These are phyloP conservation scores for Vitis hybrid DNA, from an alignment of 177 flowering plant genomes.

Conservation along the genomic window DNA sequence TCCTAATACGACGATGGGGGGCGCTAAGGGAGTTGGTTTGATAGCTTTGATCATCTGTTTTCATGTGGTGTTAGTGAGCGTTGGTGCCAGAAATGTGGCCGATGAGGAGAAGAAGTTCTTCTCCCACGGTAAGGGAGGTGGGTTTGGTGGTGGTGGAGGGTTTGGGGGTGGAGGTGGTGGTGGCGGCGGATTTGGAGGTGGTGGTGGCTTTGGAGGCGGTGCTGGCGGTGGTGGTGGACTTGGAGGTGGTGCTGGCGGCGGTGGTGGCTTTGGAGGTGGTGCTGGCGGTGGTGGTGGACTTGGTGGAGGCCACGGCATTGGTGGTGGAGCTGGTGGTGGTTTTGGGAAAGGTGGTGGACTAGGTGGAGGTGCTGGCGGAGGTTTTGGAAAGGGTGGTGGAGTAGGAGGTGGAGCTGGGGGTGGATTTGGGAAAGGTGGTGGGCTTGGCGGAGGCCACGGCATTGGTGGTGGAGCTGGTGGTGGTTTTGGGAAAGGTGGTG, in stretches of 20 bases:
- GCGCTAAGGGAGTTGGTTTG: slow-evolving; percentile 11
- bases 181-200: slow-evolving; percentile 22
- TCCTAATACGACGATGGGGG: slow-evolving; percentile 10
- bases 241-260: slow-evolving; percentile 13
- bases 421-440: slow-evolving; percentile 15
- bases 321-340: slow-evolving; percentile 23
- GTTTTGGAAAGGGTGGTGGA: slow-evolving; percentile 18
- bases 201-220: slow-evolving; percentile 19
- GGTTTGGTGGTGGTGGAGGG: slow-evolving; percentile 20
- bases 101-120: slow-evolving; percentile 21
- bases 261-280: slow-evolving; percentile 23
- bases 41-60: slow-evolving; percentile 31
- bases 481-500: slow-evolving; percentile 6
- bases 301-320: slow-evolving; percentile 14
- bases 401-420: slow-evolving; percentile 12
- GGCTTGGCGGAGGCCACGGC: slow-evolving; percentile 3
- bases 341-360: slow-evolving; percentile 23
- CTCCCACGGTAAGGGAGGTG: slow-evolving; percentile 21
- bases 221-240: slow-evolving; percentile 26
- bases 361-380: slow-evolving; percentile 22
- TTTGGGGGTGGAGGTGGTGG: slow-evolving; percentile 16
- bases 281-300: slow-evolving; percentile 11
- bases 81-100: slow-evolving; percentile 21
- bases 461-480: background rate
- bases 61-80: slow-evolving; percentile 22